A percentile compares a stretch with the other conserved stretches of the same genome.
phyloP scores from a whole-genome alignment of 148 eudicot species.

The Polygonum maritimum region DNA sequence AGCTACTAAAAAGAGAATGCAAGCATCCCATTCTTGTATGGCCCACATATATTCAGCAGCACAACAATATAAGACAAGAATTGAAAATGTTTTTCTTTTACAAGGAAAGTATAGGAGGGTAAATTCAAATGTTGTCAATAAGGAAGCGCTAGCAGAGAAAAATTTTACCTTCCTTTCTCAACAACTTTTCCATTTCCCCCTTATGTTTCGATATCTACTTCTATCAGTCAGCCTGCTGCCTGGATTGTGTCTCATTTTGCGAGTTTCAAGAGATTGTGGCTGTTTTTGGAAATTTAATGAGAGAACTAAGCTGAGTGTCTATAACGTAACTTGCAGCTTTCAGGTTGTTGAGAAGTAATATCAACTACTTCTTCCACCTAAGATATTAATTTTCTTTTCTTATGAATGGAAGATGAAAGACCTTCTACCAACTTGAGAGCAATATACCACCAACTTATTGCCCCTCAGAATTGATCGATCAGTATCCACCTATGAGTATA shows the following conservation, averaged over 20 bases:
- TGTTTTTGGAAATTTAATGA: background rate
- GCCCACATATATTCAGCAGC: background rate
- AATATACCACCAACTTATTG: background rate
- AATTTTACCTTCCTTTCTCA: no score
- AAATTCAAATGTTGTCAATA: background rate
- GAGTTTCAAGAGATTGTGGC: background rate
- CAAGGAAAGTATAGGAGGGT: no score
- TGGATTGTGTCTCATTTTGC: background rate
- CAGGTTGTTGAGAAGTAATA: no score
- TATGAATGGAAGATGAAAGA: background rate
- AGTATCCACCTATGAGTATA: no score
- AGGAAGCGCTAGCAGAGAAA: background rate
- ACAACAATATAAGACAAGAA: background rate
- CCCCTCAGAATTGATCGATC: no score
- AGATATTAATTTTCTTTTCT: background rate
- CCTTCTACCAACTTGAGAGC: background rate
- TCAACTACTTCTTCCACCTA: background rate
- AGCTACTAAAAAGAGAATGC: background rate
- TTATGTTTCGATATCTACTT: no score
- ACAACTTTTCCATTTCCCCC: no score
- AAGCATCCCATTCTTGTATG: background rate
- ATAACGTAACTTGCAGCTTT: no score
- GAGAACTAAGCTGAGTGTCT: no score
- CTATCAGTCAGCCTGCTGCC: background rate
- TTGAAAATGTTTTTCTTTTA: no score